phyloP scores from a whole-genome alignment of 2,329 filamentous ascomycete species.

The Sporothrix dimorphospora region DNA sequence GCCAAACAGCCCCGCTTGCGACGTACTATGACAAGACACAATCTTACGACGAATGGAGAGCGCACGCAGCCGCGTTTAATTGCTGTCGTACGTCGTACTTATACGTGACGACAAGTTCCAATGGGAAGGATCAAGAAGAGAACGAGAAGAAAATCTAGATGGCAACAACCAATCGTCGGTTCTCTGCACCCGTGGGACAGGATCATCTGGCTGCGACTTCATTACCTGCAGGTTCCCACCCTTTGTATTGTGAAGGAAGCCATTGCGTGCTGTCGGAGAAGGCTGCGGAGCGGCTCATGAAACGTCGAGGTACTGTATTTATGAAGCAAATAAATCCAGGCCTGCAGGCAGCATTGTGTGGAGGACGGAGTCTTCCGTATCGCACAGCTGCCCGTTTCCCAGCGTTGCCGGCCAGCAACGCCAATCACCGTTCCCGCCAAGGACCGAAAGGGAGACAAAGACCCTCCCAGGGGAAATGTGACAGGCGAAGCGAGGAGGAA shows the following conservation, averaged over 20 bases:
- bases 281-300: neutral
- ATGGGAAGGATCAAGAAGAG: neutral
- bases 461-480: neutral
- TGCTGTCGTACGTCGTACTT: constrained; percentile 11
- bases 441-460: neutral
- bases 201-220: constrained; percentile 6
- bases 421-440: neutral
- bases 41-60: constrained; percentile 19
- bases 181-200: neutral
- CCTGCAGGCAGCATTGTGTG: neutral
- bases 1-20: neutral
- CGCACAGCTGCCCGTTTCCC: neutral
- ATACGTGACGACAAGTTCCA: neutral
- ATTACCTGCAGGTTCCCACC: constrained; percentile 8
- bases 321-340: neutral
- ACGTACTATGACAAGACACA: neutral
- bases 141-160: neutral
- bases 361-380: neutral
- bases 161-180: neutral
- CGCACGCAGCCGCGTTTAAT: neutral
- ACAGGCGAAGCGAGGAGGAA: neutral
- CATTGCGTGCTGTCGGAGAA: too few relatives aligned
- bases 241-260: too few relatives aligned
- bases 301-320: neutral
- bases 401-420: neutral